phyloP scores from a whole-genome alignment of 495 filamentous ascomycete species.

The Podospora tetraspora region DNA sequence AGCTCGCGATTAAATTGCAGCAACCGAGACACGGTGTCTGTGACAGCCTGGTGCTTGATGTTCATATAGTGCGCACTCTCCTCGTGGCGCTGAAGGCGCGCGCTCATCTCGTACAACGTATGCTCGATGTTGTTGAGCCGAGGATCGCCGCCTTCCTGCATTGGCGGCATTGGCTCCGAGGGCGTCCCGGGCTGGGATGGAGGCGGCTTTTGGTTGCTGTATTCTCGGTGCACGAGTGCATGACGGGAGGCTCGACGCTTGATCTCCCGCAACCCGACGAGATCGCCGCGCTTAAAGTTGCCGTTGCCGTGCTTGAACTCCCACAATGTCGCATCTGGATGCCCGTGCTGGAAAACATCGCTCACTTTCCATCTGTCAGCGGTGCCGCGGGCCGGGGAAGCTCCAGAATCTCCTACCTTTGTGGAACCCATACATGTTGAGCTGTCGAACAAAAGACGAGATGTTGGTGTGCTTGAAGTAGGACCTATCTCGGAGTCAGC shows the following conservation, averaged over 20 bases:
- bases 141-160: constrained; percentile 68
- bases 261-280: constrained; percentile 89
- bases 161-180: constrained; percentile 63
- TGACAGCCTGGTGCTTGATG: constrained; percentile 72
- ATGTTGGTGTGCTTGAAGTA: constrained; percentile 99
- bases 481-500: constrained; percentile 48
- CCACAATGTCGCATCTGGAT: constrained; percentile 93
- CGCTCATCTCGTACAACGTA: constrained; percentile 71
- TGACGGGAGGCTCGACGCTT: constrained; percentile 95
- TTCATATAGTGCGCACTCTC: constrained; percentile 74
- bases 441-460: constrained; percentile 93
- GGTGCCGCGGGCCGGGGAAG: not conserved
- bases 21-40: constrained; percentile 73
- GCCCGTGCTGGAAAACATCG: constrained; percentile 96
- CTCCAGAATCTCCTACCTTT: constrained; percentile 65
- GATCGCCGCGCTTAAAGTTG: constrained; percentile 91
- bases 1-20: constrained; percentile 65
- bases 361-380: constrained; percentile 60
- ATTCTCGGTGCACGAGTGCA: constrained; percentile 91
- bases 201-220: constrained; percentile 74
- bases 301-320: constrained; percentile 99
- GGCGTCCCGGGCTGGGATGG: constrained; percentile 77
- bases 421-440: constrained; percentile 99
- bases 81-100: constrained; percentile 72
- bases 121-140: constrained; percentile 75